Evolutionary conservation across 345 rosid species (phyloP), one percentile per base, ranked within the genome.

Genomic region (Clarkia xantiana): DNA sequence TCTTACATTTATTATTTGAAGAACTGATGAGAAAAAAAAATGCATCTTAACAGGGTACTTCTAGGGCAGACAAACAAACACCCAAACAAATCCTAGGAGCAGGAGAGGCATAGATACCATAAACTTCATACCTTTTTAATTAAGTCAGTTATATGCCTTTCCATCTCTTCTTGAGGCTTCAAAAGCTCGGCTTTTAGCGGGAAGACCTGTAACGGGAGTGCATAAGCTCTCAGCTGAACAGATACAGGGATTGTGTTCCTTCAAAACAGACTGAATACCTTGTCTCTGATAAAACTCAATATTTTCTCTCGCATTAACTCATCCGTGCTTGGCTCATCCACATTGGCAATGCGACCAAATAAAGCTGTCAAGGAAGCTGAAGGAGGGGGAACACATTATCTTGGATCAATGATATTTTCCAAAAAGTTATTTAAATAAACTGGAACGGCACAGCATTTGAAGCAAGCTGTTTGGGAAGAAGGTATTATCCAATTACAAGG

Each of bases 151-250:
- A 87, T 78, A 72, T 80, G 90, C 49, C 82, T 81, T 56, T 93
- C 99, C 99, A 93, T 80, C 70, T 82, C 95, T 66, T 87, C 97
- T 60, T 78, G 88, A 55, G 99, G 97, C 62, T 74, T 93, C 69
- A 93, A 70, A 44, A 93, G 90, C 66, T 87, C 99, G 54, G 70
- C 76, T 69, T 82, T 87, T 50, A 82, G 70, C 39, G 96, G 97
- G 56, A 87, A 84, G 38, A 93, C 91, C 97, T 93, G 69, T 66
- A 68, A 45, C 7, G 9, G 41, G 22, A 13, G 11, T 15, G 13
- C 0, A 29, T 29, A 5, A 29, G 36, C 9, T 29, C 36, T 29
- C 36, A 44, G 42, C 12, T 20, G 23, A 36, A n/a, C 25, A 19
- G 38, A 11, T 17, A 10, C n/a, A 9, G 4, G n/a, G n/a, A 59